These are phyloP conservation scores for Talaromyces marneffei DNA, from an alignment of 2,329 filamentous ascomycete species.

Conservation along the genomic window DNA sequence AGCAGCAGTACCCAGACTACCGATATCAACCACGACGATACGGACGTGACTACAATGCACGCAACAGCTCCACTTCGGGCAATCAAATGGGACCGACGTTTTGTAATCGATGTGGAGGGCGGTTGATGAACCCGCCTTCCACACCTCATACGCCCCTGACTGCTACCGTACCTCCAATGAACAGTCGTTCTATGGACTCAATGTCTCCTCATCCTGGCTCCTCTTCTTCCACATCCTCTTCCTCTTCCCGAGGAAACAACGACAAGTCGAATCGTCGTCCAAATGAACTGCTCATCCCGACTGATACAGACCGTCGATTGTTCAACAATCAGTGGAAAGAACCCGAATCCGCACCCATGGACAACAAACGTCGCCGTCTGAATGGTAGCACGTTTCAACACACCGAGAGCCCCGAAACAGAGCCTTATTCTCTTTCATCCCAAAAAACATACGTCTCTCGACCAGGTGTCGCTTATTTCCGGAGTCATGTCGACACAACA, in stretches of 20 bases:
- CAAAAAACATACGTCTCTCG: conserved; percentile 41
- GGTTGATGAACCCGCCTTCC: conserved; percentile 42
- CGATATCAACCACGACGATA: conserved; percentile 80
- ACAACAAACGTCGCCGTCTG: conserved; percentile 59
- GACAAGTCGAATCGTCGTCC: conserved; percentile 19
- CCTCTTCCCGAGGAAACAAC: conserved; percentile 8
- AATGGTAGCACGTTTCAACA: conserved; percentile 42
- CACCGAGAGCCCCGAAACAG: conserved; percentile 32
- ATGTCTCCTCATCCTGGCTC: conserved; percentile 21
- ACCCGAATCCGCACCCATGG: conserved; percentile 44
- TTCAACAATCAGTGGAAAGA: conserved; percentile 28
- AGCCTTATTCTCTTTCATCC: conserved; percentile 37
- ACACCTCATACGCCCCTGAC: conserved; percentile 39
- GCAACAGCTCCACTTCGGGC: conserved; percentile 30
- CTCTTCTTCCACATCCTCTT: conserved; percentile 9
- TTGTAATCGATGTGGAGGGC: conserved; percentile 42
- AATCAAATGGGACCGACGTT: conserved; percentile 34
- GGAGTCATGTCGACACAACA: conserved; percentile 45
- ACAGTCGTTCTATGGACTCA: conserved; percentile 26
- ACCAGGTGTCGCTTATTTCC: conserved; percentile 27
- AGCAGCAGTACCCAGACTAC: conserved; percentile 86
- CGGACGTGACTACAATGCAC: conserved; percentile 48
- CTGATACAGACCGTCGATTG: conserved; percentile 20
- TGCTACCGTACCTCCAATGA: conserved; percentile 31
- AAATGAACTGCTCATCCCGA: conserved; percentile 23